Evolutionary conservation across 441 rosid genomes (phyloP).

Genomic region (Sinapis alba): DNA sequence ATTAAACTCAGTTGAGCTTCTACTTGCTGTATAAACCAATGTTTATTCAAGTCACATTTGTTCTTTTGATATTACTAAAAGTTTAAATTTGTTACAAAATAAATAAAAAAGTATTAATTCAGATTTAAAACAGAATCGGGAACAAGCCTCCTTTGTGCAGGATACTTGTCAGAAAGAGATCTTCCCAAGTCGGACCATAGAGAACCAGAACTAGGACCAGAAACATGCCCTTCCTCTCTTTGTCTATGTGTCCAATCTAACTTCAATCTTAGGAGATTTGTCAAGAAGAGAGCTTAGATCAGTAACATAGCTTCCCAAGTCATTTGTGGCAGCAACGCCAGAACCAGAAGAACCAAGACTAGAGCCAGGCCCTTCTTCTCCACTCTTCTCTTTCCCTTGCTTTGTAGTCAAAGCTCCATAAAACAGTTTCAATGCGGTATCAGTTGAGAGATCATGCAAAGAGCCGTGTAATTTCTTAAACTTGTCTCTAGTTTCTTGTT

Average conservation of each 20-base stretch:
- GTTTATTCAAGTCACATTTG: no score
- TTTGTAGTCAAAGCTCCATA: conserved; percentile 38
- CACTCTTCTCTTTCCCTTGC: conserved; percentile 40
- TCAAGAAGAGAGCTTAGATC: conserved; percentile 60
- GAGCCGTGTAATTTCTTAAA: conserved; percentile 50
- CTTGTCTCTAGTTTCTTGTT: conserved; percentile 51
- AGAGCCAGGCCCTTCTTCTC: conserved; percentile 30
- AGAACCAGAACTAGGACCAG: background rate
- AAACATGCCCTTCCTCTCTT: conserved; percentile 12
- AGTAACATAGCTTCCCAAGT: conserved; percentile 45
- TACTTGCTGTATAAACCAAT: no score
- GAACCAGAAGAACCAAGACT: conserved; percentile 18
- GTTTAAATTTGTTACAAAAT: no score
- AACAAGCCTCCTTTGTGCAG: background rate
- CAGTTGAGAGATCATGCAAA: conserved; percentile 52
- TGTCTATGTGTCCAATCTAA: conserved; percentile 26
- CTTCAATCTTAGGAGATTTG: conserved; percentile 52
- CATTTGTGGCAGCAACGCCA: conserved; percentile 6
- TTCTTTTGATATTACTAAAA: background rate
- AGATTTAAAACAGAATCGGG: background rate
- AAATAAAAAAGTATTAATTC: background rate
- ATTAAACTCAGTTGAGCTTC: no score
- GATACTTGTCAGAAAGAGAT: conserved; percentile 38
- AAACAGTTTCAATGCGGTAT: conserved; percentile 57
- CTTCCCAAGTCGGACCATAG: conserved; percentile 38